A percentile compares a stretch with the other conserved stretches of the same genome.
Evolutionary conservation across 108 stramenopile species (phyloP).

Genomic region (Skeletonema marinoi): DNA sequence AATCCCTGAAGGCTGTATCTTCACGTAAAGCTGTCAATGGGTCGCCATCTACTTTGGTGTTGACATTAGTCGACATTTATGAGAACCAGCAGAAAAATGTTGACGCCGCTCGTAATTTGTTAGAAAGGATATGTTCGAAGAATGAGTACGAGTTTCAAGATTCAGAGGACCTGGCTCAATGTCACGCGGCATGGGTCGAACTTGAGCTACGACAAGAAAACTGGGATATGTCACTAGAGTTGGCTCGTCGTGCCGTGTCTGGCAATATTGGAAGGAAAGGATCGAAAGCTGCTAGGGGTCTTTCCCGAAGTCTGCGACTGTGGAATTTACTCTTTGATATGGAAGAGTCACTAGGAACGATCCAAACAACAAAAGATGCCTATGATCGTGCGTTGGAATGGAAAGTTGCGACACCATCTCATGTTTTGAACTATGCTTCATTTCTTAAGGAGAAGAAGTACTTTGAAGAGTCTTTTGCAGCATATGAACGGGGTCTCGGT

Average conservation of each 20-base stretch:
- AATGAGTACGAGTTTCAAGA: conserved; percentile 68
- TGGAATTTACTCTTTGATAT: conserved; percentile 97
- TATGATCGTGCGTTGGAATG: conserved; percentile 92
- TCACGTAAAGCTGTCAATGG: conserved; percentile 78
- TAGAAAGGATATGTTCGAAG: conserved; percentile 72
- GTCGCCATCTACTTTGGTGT: conserved; percentile 76
- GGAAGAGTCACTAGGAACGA: conserved; percentile 95
- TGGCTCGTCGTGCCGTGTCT: conserved; percentile 67
- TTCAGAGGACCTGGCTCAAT: conserved; percentile 93
- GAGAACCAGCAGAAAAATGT: conserved; percentile 73
- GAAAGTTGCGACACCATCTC: conserved; percentile 93
- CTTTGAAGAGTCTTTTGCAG: conserved; percentile 95
- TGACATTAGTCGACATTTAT: conserved; percentile 80
- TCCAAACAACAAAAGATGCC: conserved; percentile 93
- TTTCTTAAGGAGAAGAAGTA: conserved; percentile 94
- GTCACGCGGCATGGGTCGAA: conserved; percentile 93
- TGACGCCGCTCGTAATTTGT: conserved; percentile 81
- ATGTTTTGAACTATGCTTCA: conserved; percentile 92
- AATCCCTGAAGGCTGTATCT: conserved; percentile 72
- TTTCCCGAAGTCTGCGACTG: conserved; percentile 74
- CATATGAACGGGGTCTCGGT: conserved; percentile 88
- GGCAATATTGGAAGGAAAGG: conserved; percentile 49
- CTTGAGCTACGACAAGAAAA: conserved; percentile 91
- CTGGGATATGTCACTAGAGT: conserved; percentile 88
- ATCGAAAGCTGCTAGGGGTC: conserved; percentile 42